Base-by-base conservation (phyloP, 768 basidiomycete species). In the Mycena rosella region DNA sequence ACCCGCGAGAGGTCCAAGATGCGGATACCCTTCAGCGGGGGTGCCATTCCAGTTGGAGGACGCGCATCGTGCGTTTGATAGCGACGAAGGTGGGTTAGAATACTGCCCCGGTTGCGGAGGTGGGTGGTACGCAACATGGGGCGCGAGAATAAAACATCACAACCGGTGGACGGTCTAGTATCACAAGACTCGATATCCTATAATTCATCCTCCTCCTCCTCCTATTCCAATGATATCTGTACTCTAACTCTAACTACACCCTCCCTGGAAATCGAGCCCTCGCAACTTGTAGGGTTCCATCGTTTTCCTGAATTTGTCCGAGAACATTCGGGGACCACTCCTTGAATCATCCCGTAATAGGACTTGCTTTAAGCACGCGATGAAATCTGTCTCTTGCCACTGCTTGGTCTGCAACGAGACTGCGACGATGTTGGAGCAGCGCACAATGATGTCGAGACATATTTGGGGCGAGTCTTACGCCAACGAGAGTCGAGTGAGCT, bases 1-100 rank as follows among this genome's bases (percentile, higher is more conserved):
- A 98, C 92, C 30, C 96, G 87, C 17, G 96, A 95, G 61, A 98
- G 80, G 78, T 98, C 96, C 26, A 98, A 83, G n/a, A 98, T 86
- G 73, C 86, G 89, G 70, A 96, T 82, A 18, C 94, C 95, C 68
- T 86, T 83, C 66, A 98, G 80, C 3, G 96, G 96, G 0, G 93
- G 93, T 1, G 88, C 83, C 27, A 94, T 94, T 54, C 89, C 92
- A 59, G 52, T 48, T 5, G 49, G 44, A 14, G 61, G 51, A 9
- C 53, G 61, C 24, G 49, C 22, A 42, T 53, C 42, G 13, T 36
- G 55, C 24, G 70, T 63, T 34, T 74, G 69, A 26, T 69, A 69
- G 22, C 52, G 44, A 47, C 73, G 73, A 20, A 68, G 20, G 22
- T 22, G 30, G 40, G 47, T 24, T 17, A 55, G 29, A 18, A 57